Percentiles rank a stretch among this genome's conserved stretches.
Conservation (phyloP, 106 monocot genomes). For the Phalaenopsis equestris region DNA sequence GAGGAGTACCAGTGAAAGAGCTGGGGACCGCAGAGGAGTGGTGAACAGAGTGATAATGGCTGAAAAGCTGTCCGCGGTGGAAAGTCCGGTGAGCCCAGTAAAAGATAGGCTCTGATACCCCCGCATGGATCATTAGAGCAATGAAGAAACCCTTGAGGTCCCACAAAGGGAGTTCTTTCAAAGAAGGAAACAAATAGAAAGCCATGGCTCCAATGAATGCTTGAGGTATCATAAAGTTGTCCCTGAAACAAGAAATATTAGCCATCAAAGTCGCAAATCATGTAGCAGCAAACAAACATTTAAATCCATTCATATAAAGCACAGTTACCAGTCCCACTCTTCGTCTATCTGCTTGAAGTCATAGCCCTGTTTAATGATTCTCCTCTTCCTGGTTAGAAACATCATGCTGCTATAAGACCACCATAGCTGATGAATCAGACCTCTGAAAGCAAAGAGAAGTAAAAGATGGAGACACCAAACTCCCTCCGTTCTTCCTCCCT, state of each 20-base stretch:
- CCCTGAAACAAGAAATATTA: constrained; percentile 39
- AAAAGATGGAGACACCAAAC: constrained; percentile 57
- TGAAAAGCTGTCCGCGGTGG: constrained; percentile 45
- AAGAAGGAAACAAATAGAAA: constrained; percentile 33
- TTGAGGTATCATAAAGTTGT: constrained; percentile 76
- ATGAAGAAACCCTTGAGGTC: constrained; percentile 11
- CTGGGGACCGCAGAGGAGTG: constrained; percentile 63
- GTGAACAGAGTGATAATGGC: constrained; percentile 63
- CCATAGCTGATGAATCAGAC: constrained; percentile 31
- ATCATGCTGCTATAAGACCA: constrained; percentile 53
- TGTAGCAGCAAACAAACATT: not conserved
- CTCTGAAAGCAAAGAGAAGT: constrained; percentile 43
- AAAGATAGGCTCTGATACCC: constrained; percentile 18
- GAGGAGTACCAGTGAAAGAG: constrained; percentile 58
- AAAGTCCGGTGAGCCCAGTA: constrained; percentile 49
- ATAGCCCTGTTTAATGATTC: constrained; percentile 48
- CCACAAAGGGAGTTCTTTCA: constrained; percentile 42
- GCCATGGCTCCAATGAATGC: constrained; percentile 44
- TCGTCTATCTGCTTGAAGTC: constrained; percentile 63
- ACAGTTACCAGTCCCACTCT: constrained; percentile 82
- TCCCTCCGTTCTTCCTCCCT: not conserved
- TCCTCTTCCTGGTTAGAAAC: constrained; percentile 47
- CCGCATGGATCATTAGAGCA: constrained; percentile 12
- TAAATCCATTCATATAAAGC: not conserved
- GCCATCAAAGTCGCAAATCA: not conserved